These are phyloP conservation scores for Fistulifera solaris DNA, from an alignment of 108 stramenopile genomes.

Conservation along the genomic window DNA sequence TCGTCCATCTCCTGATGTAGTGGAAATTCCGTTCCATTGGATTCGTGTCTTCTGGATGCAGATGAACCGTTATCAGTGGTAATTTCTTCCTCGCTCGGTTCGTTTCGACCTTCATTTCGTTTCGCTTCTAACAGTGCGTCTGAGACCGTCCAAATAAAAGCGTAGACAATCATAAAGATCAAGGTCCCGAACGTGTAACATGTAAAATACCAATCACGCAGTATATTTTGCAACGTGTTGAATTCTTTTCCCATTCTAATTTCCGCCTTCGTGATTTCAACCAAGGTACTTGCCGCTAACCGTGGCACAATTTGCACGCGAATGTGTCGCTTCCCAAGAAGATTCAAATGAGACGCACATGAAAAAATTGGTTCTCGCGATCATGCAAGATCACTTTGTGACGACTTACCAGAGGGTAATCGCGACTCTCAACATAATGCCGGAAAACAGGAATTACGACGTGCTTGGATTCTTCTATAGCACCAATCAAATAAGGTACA, in stretches of 20 bases:
- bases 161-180: slow-evolving; percentile 26
- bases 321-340: slow-evolving; percentile 9
- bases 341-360: slow-evolving; percentile 28
- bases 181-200: slow-evolving; percentile 42
- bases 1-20: no score
- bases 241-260: slow-evolving; percentile 69
- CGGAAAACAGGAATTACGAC: slow-evolving; percentile 55
- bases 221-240: slow-evolving; percentile 38
- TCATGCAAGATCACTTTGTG: no score
- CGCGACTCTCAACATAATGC: slow-evolving; percentile 50
- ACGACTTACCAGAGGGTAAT: slow-evolving; percentile 32
- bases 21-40: no score
- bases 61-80: background rate
- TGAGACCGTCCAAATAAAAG: slow-evolving; percentile 4
- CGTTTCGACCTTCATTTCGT: no score
- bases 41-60: no score
- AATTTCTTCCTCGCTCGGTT: no score
- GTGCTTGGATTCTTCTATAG: slow-evolving; percentile 51
- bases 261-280: slow-evolving; percentile 41
- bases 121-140: background rate
- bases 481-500: slow-evolving; percentile 48
- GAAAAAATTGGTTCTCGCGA: slow-evolving; percentile 6
- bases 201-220: slow-evolving; percentile 60
- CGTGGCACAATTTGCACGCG: slow-evolving; percentile 3
- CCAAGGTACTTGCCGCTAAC: slow-evolving; percentile 17